phyloP scores from a whole-genome alignment of 305 asterid species.

The Fraxinus albicans region DNA sequence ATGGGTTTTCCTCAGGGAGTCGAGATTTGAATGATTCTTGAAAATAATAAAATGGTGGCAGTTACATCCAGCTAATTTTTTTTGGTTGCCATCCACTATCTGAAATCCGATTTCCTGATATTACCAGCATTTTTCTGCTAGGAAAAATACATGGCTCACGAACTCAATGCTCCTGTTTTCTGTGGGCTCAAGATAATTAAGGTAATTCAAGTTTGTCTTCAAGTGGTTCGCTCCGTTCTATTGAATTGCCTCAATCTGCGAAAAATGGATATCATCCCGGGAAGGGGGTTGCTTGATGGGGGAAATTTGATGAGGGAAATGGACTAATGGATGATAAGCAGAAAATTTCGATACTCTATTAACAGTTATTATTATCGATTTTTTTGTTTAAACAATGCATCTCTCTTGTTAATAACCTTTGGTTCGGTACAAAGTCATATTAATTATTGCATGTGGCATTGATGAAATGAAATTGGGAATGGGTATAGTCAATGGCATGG shows the following conservation, averaged over 20 bases:
- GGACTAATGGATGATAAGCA: not conserved
- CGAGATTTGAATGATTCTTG: not conserved
- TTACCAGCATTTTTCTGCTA: not conserved
- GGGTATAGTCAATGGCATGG: not conserved
- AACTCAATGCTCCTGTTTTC: slow-evolving; percentile 48
- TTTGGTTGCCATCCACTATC: not conserved
- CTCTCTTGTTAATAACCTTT: not conserved
- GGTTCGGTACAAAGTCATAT: not conserved
- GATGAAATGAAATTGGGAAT: not conserved
- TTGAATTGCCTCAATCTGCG: not conserved
- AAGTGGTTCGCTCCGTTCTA: not conserved
- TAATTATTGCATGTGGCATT: not conserved
- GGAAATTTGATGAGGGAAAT: not conserved
- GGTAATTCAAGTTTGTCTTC: not conserved
- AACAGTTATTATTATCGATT: not conserved
- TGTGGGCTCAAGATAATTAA: slow-evolving; percentile 40
- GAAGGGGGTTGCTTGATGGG: not conserved
- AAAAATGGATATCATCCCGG: not conserved
- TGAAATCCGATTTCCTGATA: not conserved
- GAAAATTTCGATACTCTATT: not conserved
- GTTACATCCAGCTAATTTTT: not conserved
- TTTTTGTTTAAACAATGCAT: not conserved
- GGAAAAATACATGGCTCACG: slow-evolving; percentile 45
- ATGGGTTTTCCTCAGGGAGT: not conserved
- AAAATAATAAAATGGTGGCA: not conserved